These are phyloP conservation scores for Moricandia moricandioides DNA, from an alignment of 345 rosid species.

Conservation along the genomic window DNA sequence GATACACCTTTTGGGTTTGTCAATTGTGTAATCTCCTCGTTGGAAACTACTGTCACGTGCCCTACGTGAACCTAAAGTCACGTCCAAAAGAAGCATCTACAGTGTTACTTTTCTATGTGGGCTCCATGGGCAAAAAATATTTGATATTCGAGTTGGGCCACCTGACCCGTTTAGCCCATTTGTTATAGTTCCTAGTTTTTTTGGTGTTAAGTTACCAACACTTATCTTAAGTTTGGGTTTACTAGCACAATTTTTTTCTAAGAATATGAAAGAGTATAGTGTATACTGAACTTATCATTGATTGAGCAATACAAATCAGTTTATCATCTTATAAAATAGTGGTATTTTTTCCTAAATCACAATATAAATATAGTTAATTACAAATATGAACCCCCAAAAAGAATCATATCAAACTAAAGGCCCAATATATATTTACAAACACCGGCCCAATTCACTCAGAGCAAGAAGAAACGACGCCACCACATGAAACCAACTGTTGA, in stretches of 20 bases:
- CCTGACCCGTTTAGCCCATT: background rate
- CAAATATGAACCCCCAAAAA: background rate
- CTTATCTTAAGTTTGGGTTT: too few species aligned
- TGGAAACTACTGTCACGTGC: background rate
- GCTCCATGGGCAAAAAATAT: background rate
- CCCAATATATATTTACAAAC: background rate
- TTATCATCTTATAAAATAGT: too few species aligned
- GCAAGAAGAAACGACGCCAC: conserved; percentile 7
- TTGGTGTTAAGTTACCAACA: background rate
- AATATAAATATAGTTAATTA: background rate
- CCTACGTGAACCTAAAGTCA: background rate
- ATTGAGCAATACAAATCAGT: too few species aligned
- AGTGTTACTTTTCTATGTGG: background rate
- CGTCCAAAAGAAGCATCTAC: background rate
- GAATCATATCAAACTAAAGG: background rate
- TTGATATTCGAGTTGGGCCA: too few species aligned
- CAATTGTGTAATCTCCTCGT: background rate
- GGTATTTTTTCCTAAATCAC: too few species aligned
- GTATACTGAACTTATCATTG: too few species aligned
- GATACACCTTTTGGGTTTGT: conserved; percentile 5
- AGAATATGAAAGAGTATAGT: too few species aligned
- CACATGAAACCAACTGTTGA: background rate
- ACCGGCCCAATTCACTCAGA: background rate
- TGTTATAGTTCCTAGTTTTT: background rate
- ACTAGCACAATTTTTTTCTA: too few species aligned